phyloP scores from a whole-genome alignment of 768 basidiomycete genomes.

The Boletus bicolor region DNA sequence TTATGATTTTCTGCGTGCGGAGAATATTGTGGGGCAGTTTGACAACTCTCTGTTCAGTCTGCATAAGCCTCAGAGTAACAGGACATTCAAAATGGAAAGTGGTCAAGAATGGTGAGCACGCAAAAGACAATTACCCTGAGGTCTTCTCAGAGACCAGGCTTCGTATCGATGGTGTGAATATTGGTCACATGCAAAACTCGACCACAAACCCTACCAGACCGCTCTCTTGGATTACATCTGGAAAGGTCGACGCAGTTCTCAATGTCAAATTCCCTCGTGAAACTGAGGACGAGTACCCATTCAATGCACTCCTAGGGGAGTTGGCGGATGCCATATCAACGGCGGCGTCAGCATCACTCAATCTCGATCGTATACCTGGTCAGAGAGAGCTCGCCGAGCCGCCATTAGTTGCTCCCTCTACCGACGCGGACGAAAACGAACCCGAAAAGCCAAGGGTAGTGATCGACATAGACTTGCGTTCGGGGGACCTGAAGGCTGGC shows the following conservation, averaged over 20 bases:
- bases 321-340: slow-evolving; percentile 86
- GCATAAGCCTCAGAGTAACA: slow-evolving; percentile 92
- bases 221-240: slow-evolving; percentile 96
- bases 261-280: slow-evolving; percentile 97
- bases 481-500: slow-evolving; percentile 91
- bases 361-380: slow-evolving; percentile 73
- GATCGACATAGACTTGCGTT: slow-evolving; percentile 91
- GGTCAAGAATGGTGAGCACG: slow-evolving; percentile 78
- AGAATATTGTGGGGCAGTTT: slow-evolving; percentile 94
- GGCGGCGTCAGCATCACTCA: slow-evolving; percentile 45
- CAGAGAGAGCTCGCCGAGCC: slow-evolving; percentile 85
- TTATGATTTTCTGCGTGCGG: slow-evolving; percentile 87
- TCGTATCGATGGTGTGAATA: slow-evolving; percentile 93
- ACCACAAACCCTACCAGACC: slow-evolving; percentile 76
- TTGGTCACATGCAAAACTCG: slow-evolving; percentile 90
- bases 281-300: slow-evolving; percentile 60
- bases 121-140: background rate
- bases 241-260: slow-evolving; percentile 93
- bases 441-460: slow-evolving; percentile 50
- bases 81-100: slow-evolving; percentile 78
- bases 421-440: slow-evolving; percentile 29
- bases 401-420: slow-evolving; percentile 69
- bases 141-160: slow-evolving; percentile 69
- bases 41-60: slow-evolving; percentile 97
- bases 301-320: slow-evolving; percentile 84